Conservation (phyloP, 768 basidiomycete genomes). For the Scleroderma citrinum region DNA sequence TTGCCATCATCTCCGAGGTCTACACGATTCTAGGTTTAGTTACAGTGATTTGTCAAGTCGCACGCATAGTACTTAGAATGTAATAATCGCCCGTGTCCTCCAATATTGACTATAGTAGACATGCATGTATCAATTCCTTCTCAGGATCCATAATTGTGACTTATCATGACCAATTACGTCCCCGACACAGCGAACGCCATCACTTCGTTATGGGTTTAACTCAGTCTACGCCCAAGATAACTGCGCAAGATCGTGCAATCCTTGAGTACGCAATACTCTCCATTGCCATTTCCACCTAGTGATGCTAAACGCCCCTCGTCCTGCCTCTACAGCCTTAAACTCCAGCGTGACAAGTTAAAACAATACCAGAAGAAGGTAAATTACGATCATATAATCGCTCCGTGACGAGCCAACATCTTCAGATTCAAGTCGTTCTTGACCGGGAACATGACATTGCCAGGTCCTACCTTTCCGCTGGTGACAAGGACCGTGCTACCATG, state of each 20-base stretch:
- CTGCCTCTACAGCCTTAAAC: conserved; percentile 63
- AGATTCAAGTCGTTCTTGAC: conserved; percentile 86
- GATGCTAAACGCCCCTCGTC: too few relatives aligned
- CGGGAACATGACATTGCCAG: conserved; percentile 88
- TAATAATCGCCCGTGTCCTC: too few relatives aligned
- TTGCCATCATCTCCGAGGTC: too few relatives aligned
- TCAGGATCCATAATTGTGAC: too few relatives aligned
- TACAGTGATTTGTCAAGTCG: too few relatives aligned
- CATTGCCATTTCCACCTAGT: conserved; percentile 10
- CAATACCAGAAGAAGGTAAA: conserved; percentile 92
- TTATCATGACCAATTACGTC: too few relatives aligned
- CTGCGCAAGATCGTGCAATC: conserved; percentile 89
- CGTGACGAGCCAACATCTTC: not conserved
- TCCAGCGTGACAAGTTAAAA: conserved; percentile 92
- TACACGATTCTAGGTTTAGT: too few relatives aligned
- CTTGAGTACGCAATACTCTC: conserved; percentile 68
- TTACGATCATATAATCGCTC: not conserved
- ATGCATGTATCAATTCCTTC: too few relatives aligned
- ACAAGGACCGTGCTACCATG: conserved; percentile 82
- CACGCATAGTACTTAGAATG: too few relatives aligned
- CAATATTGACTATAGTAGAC: too few relatives aligned
- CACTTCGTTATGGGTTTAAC: conserved; percentile 53
- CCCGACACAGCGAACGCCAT: too few relatives aligned
- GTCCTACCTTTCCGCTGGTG: conserved; percentile 69
- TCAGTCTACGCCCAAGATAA: conserved; percentile 83